Evolutionary conservation across 768 basidiomycete genomes (phyloP), one percentile per base, ranked within the genome.

Genomic region (Termitomyces sp.): DNA sequence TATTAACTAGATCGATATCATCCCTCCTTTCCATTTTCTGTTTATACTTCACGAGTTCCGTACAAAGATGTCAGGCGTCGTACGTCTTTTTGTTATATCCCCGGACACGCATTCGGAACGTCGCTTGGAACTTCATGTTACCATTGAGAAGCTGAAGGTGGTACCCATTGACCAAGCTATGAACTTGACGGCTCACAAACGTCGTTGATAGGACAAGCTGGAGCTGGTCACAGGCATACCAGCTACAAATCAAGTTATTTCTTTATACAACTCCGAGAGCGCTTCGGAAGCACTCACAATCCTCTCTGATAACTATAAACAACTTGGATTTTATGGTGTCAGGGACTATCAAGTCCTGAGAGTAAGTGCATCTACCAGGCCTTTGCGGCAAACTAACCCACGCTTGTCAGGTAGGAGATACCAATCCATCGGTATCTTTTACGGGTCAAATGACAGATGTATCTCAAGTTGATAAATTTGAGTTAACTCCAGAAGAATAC

Each of bases 211-310:
- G 90, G 75, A 72, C 53, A 97, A 92, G 66, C 82, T 98, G 31
- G 92, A 94, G 68, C 80, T 86, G 55, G 83, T 97, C 64, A 98
- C 96, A n/a, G 96, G 96, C 24, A 88, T 98, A 51, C 85, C 90
- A 1, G 78, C 80, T 3, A 75, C 75, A 52, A 87, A 88, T 61
- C 96, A 98, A 67, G 60, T 69, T 1, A 81, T 98, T 46, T 71
- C 79, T 0, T 69, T 97, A 9, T 78, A 82, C 34, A 79, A 84
- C 4, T 80, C 85, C 2, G 81, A 86, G 48, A 76, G 73, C 10
- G 82, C 84, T 58, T 66, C 72, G 1, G 71, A 74, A 39, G 72
- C 82, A 9, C 64, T 89, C 13, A 80, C 76, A 5, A 67, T 74
- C 4, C 74, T 98, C 16, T 75, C 80, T 4, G 87, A 96, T 59